Conservation (phyloP, 768 basidiomycete genomes). For the Kwoniella bestiolae region DNA sequence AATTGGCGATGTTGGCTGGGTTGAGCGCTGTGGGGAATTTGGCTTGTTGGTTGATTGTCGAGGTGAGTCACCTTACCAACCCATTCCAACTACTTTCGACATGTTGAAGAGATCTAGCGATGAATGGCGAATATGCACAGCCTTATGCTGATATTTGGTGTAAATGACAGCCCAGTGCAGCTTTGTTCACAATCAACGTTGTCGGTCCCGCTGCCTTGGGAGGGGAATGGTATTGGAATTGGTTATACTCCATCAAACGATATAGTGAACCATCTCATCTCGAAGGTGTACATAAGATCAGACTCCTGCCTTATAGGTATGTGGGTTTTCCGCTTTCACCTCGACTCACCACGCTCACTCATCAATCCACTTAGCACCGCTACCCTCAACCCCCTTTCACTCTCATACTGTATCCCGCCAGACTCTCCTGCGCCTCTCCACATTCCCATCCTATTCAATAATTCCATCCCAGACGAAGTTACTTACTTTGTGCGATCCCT, state of each 20-base stretch:
- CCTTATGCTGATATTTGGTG: conserved; percentile 6
- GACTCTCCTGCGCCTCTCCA: conserved; percentile 63
- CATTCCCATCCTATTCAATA: conserved; percentile 85
- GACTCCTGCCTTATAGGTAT: conserved; percentile 81
- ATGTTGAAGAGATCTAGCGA: no score
- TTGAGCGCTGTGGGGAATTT: conserved; percentile 47
- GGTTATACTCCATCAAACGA: conserved; percentile 26
- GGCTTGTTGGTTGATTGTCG: conserved; percentile 52
- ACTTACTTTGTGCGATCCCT: conserved; percentile 76
- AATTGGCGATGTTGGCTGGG: conserved; percentile 39
- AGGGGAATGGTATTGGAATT: conserved; percentile 31
- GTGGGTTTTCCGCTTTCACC: no score
- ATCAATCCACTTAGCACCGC: conserved; percentile 67
- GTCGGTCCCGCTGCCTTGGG: conserved; percentile 58
- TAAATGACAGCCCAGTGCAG: conserved; percentile 28
- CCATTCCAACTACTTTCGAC: no score
- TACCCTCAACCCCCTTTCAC: conserved; percentile 75
- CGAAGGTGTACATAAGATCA: conserved; percentile 82
- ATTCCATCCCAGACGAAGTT: conserved; percentile 74
- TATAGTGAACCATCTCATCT: conserved; percentile 56
- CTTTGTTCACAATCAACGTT: conserved; percentile 29
- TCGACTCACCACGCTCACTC: not conserved
- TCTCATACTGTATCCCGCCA: conserved; percentile 73
- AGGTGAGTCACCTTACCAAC: conserved; percentile 20
- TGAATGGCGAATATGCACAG: no score